Conservation (phyloP, 768 basidiomycete species). For the Gloeophyllum trabeum region DNA sequence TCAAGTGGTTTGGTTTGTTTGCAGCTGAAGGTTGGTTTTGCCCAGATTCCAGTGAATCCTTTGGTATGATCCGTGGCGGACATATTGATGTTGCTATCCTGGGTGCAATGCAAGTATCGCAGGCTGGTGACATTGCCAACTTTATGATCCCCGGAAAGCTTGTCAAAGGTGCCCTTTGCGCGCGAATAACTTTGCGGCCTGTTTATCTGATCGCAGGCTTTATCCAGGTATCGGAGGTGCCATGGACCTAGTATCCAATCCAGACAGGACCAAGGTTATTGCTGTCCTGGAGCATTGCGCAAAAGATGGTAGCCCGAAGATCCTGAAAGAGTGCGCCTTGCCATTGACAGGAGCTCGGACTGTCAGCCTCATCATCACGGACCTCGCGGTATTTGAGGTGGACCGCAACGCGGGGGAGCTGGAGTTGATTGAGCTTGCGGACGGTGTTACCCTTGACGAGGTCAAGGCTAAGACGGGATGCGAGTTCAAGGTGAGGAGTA, state of each 20-base stretch:
- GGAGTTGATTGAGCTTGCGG: slow-evolving; percentile 72
- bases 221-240: slow-evolving; percentile 84
- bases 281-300: slow-evolving; percentile 85
- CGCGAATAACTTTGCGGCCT: neutral
- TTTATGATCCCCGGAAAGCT: slow-evolving; percentile 98
- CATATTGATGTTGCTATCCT: slow-evolving; percentile 92
- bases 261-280: slow-evolving; percentile 88
- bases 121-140: slow-evolving; percentile 90
- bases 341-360: slow-evolving; percentile 84
- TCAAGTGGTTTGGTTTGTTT: slow-evolving; percentile 2
- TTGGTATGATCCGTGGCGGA: slow-evolving; percentile 96
- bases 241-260: slow-evolving; percentile 95
- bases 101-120: slow-evolving; percentile 93
- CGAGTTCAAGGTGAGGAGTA: slow-evolving; percentile 52
- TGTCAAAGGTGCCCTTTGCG: slow-evolving; percentile 45
- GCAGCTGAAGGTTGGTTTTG: slow-evolving; percentile 1
- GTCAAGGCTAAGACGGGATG: slow-evolving; percentile 82
- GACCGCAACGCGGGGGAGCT: slow-evolving; percentile 66
- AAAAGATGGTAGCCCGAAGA: slow-evolving; percentile 84
- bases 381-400: slow-evolving; percentile 84
- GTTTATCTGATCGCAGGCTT: neutral
- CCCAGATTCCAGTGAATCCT: slow-evolving; percentile 85
- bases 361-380: slow-evolving; percentile 89
- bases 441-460: slow-evolving; percentile 76
- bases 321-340: slow-evolving; percentile 68